Conservation (phyloP, 1,139 yeast genomes). For the Pichia sp. region DNA sequence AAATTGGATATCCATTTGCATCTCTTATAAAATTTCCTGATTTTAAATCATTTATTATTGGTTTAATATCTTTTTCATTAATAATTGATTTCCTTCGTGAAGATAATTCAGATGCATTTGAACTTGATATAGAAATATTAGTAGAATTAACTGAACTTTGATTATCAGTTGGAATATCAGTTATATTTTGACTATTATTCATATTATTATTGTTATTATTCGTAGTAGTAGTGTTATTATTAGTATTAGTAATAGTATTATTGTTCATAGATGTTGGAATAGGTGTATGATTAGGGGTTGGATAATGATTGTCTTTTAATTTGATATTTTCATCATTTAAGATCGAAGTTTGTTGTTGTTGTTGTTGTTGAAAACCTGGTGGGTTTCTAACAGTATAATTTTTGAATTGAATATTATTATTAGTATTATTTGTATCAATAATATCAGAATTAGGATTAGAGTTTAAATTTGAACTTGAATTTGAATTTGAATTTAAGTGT, state of each 20-base stretch:
- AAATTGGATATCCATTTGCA: slow-evolving; percentile 29
- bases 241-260: background rate
- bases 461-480: too few species aligned
- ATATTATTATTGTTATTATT: too few species aligned
- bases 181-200: too few species aligned
- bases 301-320: slow-evolving; percentile 10
- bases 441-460: too few species aligned
- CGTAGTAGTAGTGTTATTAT: slow-evolving; percentile 14
- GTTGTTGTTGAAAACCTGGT: slow-evolving; percentile 3
- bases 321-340: background rate
- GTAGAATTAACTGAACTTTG: too few species aligned
- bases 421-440: too few species aligned
- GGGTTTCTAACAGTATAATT: slow-evolving; percentile 10
- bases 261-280: slow-evolving; percentile 17
- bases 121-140: background rate
- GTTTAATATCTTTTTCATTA: background rate
- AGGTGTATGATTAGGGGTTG: slow-evolving; percentile 29
- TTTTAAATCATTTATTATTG: slow-evolving; percentile 1
- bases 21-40: slow-evolving; percentile 10
- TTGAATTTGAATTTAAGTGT: too few species aligned
- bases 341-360: background rate
- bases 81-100: background rate
- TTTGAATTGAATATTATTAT: slow-evolving; percentile 5
- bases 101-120: background rate
- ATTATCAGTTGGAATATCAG: too few species aligned